Conservation (phyloP, 345 rosid genomes). For the Eucalyptus coolabah region DNA sequence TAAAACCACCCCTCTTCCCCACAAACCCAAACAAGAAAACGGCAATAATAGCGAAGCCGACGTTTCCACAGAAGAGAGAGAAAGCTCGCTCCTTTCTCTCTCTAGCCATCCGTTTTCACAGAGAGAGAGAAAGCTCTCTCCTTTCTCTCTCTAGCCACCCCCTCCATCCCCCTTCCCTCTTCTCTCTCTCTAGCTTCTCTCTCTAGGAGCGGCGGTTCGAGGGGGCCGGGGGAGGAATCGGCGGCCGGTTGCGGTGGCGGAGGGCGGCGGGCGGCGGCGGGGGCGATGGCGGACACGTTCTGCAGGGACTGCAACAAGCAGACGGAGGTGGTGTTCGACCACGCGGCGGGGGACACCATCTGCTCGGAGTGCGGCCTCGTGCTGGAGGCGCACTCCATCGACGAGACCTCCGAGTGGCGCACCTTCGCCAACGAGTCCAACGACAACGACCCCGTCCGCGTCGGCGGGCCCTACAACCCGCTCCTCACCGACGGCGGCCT, state of each 20-base stretch:
- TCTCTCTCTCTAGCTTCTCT: not conserved
- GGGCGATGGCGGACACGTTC: constrained; percentile 20
- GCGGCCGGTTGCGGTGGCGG: constrained; percentile 3
- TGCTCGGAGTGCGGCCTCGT: constrained; percentile 45
- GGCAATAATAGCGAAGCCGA: not conserved
- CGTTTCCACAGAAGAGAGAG: not conserved
- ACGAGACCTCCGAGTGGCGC: constrained; percentile 41
- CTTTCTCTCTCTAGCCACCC: not conserved
- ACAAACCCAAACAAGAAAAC: not conserved
- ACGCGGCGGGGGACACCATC: constrained; percentile 28
- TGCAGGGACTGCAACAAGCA: constrained; percentile 29
- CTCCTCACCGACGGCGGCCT: constrained; percentile 25
- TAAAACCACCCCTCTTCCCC: not conserved
- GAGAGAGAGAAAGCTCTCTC: not conserved
- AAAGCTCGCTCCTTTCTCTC: not conserved
- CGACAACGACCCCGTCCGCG: constrained; percentile 31
- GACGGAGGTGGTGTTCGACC: constrained; percentile 29
- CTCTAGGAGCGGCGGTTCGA: not conserved
- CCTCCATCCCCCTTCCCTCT: not conserved
- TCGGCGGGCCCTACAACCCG: constrained; percentile 33
- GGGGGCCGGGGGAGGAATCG: not conserved
- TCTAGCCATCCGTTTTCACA: not conserved
- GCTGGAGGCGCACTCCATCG: constrained; percentile 26
- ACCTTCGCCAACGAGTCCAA: constrained; percentile 21
- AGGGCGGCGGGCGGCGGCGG: not conserved